Base-by-base conservation (phyloP, 2,329 filamentous ascomycete genomes). In the Colletotrichum somersetense region DNA sequence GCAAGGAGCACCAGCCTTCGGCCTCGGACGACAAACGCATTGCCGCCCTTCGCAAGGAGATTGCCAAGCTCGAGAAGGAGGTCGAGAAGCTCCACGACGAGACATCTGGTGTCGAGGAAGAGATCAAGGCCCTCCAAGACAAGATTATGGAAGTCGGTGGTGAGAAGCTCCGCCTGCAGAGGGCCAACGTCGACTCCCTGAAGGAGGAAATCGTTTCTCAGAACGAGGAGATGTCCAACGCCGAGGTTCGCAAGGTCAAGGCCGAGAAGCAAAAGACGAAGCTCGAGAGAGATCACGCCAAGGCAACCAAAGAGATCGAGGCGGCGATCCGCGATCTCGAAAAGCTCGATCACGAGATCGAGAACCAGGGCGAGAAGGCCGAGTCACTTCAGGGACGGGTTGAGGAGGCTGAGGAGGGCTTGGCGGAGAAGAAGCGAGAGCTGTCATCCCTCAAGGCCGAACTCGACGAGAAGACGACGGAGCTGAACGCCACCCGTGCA, bases 81-180 rank as follows among this genome's bases (percentile, higher is more conserved):
- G 89, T 97, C 14, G 89, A 92, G 71, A 93, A 92, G 77, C 88
- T 99, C 12, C 93, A 91, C 73, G 87, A 89, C 12, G 94, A 98
- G 82, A 98, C 93, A n/a, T 90, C 93, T 1, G 96, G 92, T 57
- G 91, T 97, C 11, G 96, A 99, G 80, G 91, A 92, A 35, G 96
- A 98, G 81, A 98, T 99, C 82, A 96, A 97, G 83, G 88, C 88
- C 26, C 86, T 99, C 1, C 96, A 99, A 80, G 92, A 96, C 87
- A 97, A 95, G 86, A 99, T 99, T 78, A 98, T 99, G 96, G 92
- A 98, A 81, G 92, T 97, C 74, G 96, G 96, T 78, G 96, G 96
- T 82, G 95, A 98, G 78, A 95, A 94, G 82, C 90, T 99, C 23
- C 92, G 96, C 67, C 89, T 92, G 23, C 96, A 99, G 80, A 95